phyloP scores from a whole-genome alignment of 148 eudicot genomes.

The Tetragonia tetragonoides region DNA sequence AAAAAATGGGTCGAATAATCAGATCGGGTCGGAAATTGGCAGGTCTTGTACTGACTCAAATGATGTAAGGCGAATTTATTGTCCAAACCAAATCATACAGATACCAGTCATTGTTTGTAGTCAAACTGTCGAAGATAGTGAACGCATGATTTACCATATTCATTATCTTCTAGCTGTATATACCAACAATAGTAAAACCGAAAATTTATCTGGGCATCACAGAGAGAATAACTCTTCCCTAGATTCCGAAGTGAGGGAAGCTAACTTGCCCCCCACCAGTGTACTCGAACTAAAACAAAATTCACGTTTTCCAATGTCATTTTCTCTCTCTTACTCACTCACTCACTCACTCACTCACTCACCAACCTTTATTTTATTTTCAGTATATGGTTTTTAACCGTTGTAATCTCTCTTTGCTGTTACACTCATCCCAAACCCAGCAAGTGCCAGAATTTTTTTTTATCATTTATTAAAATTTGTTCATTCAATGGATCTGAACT shows the following conservation, averaged over 20 bases:
- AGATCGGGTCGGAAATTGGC: too few relatives aligned
- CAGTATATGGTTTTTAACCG: constrained; percentile 25
- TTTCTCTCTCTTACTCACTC: neutral
- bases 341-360: neutral
- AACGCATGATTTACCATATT: neutral
- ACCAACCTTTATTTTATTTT: neutral
- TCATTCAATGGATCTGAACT: neutral
- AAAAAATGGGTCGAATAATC: too few relatives aligned
- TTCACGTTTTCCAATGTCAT: constrained; percentile 21
- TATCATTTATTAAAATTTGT: neutral
- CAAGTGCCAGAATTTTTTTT: constrained; percentile 10
- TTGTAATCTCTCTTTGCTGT: neutral
- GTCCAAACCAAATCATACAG: too few relatives aligned
- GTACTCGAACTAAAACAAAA: constrained; percentile 11
- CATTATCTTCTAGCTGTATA: neutral
- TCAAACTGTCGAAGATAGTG: neutral
- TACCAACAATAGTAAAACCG: constrained; percentile 8
- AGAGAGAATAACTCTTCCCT: constrained; percentile 17
- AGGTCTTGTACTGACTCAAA: too few relatives aligned
- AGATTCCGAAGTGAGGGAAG: constrained; percentile 30
- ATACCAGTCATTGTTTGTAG: neutral
- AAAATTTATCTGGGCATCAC: neutral
- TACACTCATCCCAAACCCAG: neutral
- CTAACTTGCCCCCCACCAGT: constrained; percentile 17
- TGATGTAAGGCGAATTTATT: too few relatives aligned